These are phyloP conservation scores for Diaporthe citriasiana DNA, from an alignment of 2,329 filamentous ascomycete genomes.

Conservation along the genomic window DNA sequence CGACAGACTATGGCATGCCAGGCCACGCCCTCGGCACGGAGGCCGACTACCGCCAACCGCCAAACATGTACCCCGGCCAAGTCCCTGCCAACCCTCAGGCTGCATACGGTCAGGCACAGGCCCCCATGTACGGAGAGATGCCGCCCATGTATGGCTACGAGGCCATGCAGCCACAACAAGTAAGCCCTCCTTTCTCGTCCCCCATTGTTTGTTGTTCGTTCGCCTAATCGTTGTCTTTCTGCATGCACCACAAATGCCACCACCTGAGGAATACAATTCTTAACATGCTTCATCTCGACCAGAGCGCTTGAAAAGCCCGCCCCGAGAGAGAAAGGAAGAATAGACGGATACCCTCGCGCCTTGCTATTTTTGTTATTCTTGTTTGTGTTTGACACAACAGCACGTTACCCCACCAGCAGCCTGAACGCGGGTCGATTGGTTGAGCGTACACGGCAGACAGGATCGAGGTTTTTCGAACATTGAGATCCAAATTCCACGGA, in stretches of 20 bases:
- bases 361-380: slow-evolving; percentile 2
- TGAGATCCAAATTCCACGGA: slow-evolving; percentile 6
- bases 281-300: slow-evolving; percentile 35
- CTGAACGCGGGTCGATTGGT: slow-evolving; percentile 29
- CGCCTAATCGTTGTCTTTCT: slow-evolving; percentile 42
- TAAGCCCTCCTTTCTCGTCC: slow-evolving; percentile 59
- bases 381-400: slow-evolving; percentile 29
- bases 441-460: slow-evolving; percentile 32
- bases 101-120: slow-evolving; percentile 82
- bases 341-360: slow-evolving; percentile 27
- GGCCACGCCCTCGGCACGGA: slow-evolving; percentile 76
- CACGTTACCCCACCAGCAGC: slow-evolving; percentile 32
- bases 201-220: slow-evolving; percentile 22
- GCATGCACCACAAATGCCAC: slow-evolving; percentile 59
- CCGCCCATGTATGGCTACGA: slow-evolving; percentile 89
- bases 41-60: slow-evolving; percentile 84
- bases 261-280: slow-evolving; percentile 60
- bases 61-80: slow-evolving; percentile 85
- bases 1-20: slow-evolving; percentile 72
- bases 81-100: slow-evolving; percentile 80
- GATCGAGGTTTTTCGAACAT: slow-evolving; percentile 13
- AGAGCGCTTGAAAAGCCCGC: slow-evolving; percentile 40
- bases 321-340: slow-evolving; percentile 9
- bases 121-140: slow-evolving; percentile 85
- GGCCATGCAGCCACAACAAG: slow-evolving; percentile 85